Evolutionary conservation across 371 early-diverging fungal genomes (phyloP), one percentile per base, ranked within the genome.

Genomic region (Haplosporangium sp.): DNA sequence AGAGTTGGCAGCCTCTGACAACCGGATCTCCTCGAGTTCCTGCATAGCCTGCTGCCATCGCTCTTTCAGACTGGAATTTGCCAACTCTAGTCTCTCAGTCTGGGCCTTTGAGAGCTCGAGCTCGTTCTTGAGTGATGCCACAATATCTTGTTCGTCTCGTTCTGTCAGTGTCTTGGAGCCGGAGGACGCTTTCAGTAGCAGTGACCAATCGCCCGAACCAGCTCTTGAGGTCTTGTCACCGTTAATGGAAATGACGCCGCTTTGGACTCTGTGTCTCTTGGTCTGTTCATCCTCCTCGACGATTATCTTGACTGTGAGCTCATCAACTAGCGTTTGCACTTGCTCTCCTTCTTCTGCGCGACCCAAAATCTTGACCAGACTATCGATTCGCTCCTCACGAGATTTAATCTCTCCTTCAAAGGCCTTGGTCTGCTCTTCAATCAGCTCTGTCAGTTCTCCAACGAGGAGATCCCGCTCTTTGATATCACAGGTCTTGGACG

Each of bases 381-480:
- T 61, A 16, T 68, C 79, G 40, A 72, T 65, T 7, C 79, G 54
- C 55, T 72, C 72, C 56, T 72, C 62, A 8, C 72, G 67, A 12
- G 55, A 54, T 53, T 68, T 67, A 50, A 71, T 71, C 50, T 77
- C 79, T 1, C 20, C 58, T 1, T 62, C 60, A 38, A 72, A 72
- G 11, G 68, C 64, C 36, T 47, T 58, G 41, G 72, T 67, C 45
- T 77, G 72, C 9, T 68, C 68, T 20, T 77, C 64, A 16, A 77
- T 77, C 59, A 77, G 43, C 1, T 72, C 79, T 1, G 72, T 57
- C 37, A 77, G 72, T 42, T 77, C 79, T 12, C 65, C 48, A 14
- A 77, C 79, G 38, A 77, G 68, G 16, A 77, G 62, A 43, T 77
- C 79, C n/a, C 79, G 67, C 40, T 77, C 79, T 38, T 55, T 71